Evolutionary conservation across 352 stramenopile species (phyloP).

Genomic region (Phytophthora pisi): DNA sequence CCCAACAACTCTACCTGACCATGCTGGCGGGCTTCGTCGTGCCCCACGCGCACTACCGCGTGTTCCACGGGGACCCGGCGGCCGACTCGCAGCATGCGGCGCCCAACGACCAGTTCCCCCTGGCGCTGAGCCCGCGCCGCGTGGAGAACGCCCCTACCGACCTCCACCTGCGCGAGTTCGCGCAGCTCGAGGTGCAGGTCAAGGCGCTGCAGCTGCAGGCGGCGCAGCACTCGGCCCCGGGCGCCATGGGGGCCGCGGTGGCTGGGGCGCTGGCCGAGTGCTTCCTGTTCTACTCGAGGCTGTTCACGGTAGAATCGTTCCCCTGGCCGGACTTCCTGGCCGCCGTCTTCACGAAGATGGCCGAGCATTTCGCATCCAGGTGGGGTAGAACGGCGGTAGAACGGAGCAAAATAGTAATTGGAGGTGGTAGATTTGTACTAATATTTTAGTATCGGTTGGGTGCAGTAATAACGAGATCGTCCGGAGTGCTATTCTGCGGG

Average conservation of each 20-base stretch:
- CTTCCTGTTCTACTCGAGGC: conserved; percentile 55
- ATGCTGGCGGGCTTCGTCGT: conserved; percentile 56
- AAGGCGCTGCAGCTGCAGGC: conserved; percentile 55
- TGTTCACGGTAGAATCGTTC: conserved; percentile 65
- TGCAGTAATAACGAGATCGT: conserved; percentile 45
- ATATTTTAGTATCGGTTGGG: background rate
- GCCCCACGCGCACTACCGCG: conserved; percentile 58
- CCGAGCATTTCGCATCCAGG: conserved; percentile 57
- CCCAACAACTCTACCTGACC: background rate
- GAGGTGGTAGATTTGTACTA: background rate
- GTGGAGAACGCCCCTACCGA: conserved; percentile 38
- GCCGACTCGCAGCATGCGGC: conserved; percentile 37
- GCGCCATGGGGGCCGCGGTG: conserved; percentile 16
- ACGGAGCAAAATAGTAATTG: background rate
- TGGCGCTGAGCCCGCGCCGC: conserved; percentile 16
- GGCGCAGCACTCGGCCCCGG: conserved; percentile 13
- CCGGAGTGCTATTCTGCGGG: conserved; percentile 43
- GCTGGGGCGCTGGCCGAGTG: conserved; percentile 48
- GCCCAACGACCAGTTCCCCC: conserved; percentile 40
- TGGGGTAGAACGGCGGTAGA: conserved; percentile 22
- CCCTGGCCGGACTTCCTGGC: conserved; percentile 69
- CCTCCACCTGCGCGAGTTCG: conserved; percentile 60
- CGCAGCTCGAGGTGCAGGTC: conserved; percentile 62
- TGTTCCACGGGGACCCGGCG: conserved; percentile 56
- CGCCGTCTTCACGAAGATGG: conserved; percentile 56